Base-by-base conservation (phyloP, 495 filamentous ascomycete genomes). In the Neurospora hispaniola region DNA sequence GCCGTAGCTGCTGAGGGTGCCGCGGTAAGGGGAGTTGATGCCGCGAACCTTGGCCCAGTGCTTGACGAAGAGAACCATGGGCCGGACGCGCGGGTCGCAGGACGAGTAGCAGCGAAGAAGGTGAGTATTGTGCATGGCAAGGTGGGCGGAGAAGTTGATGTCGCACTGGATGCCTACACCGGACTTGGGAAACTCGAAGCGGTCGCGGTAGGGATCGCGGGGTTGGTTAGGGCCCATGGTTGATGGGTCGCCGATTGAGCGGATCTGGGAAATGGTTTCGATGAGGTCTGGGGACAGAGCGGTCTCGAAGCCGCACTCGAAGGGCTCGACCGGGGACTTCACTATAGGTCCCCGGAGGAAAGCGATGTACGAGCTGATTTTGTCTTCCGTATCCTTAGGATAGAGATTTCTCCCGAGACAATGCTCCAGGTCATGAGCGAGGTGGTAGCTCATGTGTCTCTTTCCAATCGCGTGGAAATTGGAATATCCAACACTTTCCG, bases 51-150 rank as follows among this genome's bases (percentile, higher is more conserved):
- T 94, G 44, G 93, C 91, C 93, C 93, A 96, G 73, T 88, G 84
- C 80, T 96, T 96, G 79, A 96, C 85, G 78, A 95, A 94, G 7
- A 94, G 84, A 16, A 94, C 88, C 83, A 94, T 85, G n/a, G 88
- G 86, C 20, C 86, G 85, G 7, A 96, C 91, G 5, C 93, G 88
- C 4, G 86, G 80, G 78, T 96, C 93, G 71, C 89, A 90, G 73
- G 86, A 84, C 1, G 89, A 90, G 79, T 96, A 96, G 77, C 91
- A 94, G 31, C 88, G 89, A 39, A 96, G 84, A 5, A 96, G 87
- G 31, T 87, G 81, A 0, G 93, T 94, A 81, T 96, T 96, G 75
- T 94, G 90, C 8, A 96, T 78, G 0, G 88, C 93, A 12, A 96
- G 85, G 46, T 89, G 86, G 27, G 94, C 93, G 0, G 90, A 90